Conservation (phyloP, 805 yeast genomes). For the Myxozyma geophila region DNA sequence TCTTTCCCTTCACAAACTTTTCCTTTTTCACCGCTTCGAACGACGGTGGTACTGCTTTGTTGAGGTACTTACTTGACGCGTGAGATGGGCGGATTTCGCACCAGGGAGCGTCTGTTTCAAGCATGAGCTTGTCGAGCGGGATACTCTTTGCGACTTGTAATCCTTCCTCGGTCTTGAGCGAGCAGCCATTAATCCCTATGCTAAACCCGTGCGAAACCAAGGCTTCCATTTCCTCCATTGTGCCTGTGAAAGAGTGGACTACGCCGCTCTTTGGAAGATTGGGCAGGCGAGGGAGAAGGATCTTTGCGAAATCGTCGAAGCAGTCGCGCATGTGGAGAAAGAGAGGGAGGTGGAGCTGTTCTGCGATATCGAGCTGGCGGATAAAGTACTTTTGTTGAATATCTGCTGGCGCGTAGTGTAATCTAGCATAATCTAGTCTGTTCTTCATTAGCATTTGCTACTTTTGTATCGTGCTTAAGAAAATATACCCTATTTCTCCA, state of each 20-base stretch:
- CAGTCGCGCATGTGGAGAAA: constrained; percentile 91
- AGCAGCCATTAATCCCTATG: constrained; percentile 91
- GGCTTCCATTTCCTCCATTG: constrained; percentile 61
- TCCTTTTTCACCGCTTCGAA: constrained; percentile 62
- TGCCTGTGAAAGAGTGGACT: constrained; percentile 94
- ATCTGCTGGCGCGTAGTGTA: constrained; percentile 71
- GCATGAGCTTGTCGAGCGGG: constrained; percentile 72
- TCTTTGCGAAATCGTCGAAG: constrained; percentile 72
- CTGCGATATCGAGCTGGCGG: constrained; percentile 70
- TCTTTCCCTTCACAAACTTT: constrained; percentile 49
- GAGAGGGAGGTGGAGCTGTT: constrained; percentile 65
- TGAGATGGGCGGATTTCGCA: constrained; percentile 89
- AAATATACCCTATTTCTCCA: constrained; percentile 80
- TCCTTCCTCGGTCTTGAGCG: constrained; percentile 78
- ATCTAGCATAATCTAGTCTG: constrained; percentile 83
- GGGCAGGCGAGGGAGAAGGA: constrained; percentile 65
- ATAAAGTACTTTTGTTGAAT: constrained; percentile 71
- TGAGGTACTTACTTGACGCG: constrained; percentile 64
- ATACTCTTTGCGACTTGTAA: constrained; percentile 64
- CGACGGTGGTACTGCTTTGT: background rate
- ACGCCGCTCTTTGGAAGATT: constrained; percentile 64
- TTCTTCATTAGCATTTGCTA: background rate
- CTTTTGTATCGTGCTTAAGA: background rate
- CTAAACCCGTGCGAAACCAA: constrained; percentile 64
- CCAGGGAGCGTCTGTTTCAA: constrained; percentile 96